Evolutionary conservation across 441 rosid genomes (phyloP).

Genomic region (Dalechampia spathulata): DNA sequence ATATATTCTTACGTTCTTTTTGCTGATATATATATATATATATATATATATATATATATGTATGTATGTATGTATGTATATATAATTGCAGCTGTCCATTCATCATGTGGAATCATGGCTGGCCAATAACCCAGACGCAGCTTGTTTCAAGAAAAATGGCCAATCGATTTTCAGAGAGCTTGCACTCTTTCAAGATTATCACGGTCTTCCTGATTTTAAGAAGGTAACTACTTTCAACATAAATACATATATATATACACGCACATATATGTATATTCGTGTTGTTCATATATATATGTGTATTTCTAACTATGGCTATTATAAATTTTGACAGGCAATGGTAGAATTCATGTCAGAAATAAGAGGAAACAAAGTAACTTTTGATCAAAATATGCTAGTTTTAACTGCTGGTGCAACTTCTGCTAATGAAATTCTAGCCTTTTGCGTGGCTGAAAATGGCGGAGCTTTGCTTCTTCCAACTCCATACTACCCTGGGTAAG

Average conservation of each 20-base stretch:
- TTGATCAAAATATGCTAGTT: slow-evolving; percentile 59
- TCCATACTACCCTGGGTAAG: slow-evolving; percentile 95
- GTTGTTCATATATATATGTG: neutral
- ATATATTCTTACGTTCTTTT: slow-evolving; percentile 1
- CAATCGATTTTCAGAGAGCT: slow-evolving; percentile 78
- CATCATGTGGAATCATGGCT: slow-evolving; percentile 87
- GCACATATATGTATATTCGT: too few species aligned
- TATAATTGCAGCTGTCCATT: slow-evolving; percentile 51
- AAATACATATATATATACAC: too few species aligned
- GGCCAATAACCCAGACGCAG: slow-evolving; percentile 59
- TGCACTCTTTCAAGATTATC: slow-evolving; percentile 95
- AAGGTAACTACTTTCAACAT: slow-evolving; percentile 29
- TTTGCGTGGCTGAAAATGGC: slow-evolving; percentile 79
- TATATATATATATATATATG: too few species aligned
- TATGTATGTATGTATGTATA: too few species aligned
- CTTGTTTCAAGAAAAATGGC: slow-evolving; percentile 59
- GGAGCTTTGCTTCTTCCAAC: slow-evolving; percentile 91
- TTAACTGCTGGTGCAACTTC: slow-evolving; percentile 95
- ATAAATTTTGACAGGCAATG: slow-evolving; percentile 47
- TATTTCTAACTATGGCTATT: neutral
- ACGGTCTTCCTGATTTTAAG: slow-evolving; percentile 81
- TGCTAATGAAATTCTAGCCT: slow-evolving; percentile 85
- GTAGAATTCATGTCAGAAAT: slow-evolving; percentile 84
- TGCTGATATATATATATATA: too few species aligned
- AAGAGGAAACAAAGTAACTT: slow-evolving; percentile 71